Conservation (phyloP, 768 basidiomycete species). For the Pleurotus platypus region DNA sequence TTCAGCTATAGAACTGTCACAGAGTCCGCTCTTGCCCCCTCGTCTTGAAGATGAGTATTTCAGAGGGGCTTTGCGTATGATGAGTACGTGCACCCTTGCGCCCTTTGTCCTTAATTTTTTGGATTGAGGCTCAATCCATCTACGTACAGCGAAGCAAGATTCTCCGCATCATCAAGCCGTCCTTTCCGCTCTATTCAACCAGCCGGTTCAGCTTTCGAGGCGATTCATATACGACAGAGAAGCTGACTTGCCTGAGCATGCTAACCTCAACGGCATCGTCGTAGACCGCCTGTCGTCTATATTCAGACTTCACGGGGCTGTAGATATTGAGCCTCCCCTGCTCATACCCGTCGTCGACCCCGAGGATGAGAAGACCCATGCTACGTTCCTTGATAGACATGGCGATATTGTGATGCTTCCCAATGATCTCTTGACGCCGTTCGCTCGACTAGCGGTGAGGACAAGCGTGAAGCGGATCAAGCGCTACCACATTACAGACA, state of each 20-base stretch:
- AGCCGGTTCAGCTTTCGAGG: conserved; percentile 60
- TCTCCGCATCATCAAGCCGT: conserved; percentile 80
- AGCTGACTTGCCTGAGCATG: conserved; percentile 63
- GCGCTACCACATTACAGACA: conserved; percentile 74
- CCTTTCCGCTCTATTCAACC: conserved; percentile 74
- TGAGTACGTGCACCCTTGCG: conserved; percentile 46
- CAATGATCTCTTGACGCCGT: conserved; percentile 67
- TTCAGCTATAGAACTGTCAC: conserved; percentile 77
- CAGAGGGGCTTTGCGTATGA: conserved; percentile 71
- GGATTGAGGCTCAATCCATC: conserved; percentile 16
- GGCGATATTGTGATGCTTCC: conserved; percentile 76
- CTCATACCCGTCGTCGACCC: conserved; percentile 67
- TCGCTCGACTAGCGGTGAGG: conserved; percentile 80
- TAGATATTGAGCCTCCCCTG: conserved; percentile 84
- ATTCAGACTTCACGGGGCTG: conserved; percentile 87
- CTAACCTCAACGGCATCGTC: conserved; percentile 69
- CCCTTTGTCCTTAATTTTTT: not conserved
- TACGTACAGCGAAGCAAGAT: conserved; percentile 56
- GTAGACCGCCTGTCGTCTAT: conserved; percentile 72
- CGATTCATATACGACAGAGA: conserved; percentile 75
- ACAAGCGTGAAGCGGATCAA: conserved; percentile 69
- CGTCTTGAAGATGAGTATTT: conserved; percentile 84
- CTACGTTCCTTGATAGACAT: conserved; percentile 74
- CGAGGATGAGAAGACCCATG: conserved; percentile 62
- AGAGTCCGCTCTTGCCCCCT: conserved; percentile 73